phyloP scores from a whole-genome alignment of 1,284 basidiomycete genomes.

The Dichomitus squalens region DNA sequence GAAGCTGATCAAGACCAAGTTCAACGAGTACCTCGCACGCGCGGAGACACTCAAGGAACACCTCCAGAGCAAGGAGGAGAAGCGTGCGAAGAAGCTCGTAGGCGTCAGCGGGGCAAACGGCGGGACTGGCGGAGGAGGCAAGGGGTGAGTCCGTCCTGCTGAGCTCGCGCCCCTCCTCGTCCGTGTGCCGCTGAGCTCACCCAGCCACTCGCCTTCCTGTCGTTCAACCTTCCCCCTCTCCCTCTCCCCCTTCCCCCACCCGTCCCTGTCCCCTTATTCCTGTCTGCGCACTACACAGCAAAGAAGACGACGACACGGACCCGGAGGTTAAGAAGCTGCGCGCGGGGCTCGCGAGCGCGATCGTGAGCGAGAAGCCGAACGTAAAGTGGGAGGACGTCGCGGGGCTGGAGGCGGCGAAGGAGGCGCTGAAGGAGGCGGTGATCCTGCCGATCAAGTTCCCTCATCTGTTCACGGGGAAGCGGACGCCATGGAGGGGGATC shows the following conservation, averaged over 20 bases:
- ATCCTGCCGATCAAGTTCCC: conserved; percentile 99
- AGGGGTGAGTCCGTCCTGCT: conserved; percentile 53
- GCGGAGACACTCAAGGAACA: conserved; percentile 94
- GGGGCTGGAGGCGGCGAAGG: conserved; percentile 93
- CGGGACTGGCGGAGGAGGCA: conserved; percentile 64
- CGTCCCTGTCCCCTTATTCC: background rate
- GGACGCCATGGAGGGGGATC: conserved; percentile 96
- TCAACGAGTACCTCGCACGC: conserved; percentile 90
- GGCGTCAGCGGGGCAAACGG: conserved; percentile 75
- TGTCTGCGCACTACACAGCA: conserved; percentile 39
- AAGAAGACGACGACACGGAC: conserved; percentile 80
- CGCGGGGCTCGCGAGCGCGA: conserved; percentile 85
- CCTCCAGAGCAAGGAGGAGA: conserved; percentile 66
- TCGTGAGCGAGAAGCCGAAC: conserved; percentile 93
- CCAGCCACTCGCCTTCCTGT: conserved; percentile 1
- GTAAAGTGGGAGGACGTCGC: conserved; percentile 99
- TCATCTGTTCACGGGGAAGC: conserved; percentile 96
- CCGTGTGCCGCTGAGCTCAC: background rate
- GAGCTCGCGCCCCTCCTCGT: background rate
- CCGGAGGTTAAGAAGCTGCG: conserved; percentile 96
- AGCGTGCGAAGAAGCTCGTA: conserved; percentile 75
- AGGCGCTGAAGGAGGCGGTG: conserved; percentile 96
- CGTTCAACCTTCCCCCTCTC: background rate
- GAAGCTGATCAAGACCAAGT: conserved; percentile 85
- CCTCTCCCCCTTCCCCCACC: background rate